phyloP scores from a whole-genome alignment of 345 rosid genomes.

The Dovyalis caffra region DNA sequence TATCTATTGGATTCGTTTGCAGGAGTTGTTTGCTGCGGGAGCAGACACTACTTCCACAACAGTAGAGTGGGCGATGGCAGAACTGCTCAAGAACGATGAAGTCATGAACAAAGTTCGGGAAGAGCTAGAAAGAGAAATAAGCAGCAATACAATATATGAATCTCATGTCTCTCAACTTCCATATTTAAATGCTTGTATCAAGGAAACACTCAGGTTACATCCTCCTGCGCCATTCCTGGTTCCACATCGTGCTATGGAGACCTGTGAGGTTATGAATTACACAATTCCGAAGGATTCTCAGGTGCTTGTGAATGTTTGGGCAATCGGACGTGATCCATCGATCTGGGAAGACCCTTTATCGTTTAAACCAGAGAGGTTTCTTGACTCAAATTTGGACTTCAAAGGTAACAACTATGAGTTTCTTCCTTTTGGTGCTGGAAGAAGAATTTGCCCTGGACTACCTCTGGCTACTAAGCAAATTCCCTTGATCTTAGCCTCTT shows the following conservation, averaged over 20 bases:
- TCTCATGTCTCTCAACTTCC: too few species aligned
- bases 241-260: slow-evolving; percentile 10
- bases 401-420: slow-evolving; percentile 11
- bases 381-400: not conserved
- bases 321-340: slow-evolving; percentile 12
- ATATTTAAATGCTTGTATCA: not conserved
- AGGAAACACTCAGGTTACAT: slow-evolving; percentile 21
- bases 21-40: not conserved
- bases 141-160: too few species aligned
- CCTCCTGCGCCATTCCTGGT: slow-evolving; percentile 17
- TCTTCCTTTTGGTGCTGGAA: slow-evolving; percentile 19
- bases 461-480: slow-evolving; percentile 9
- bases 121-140: too few species aligned
- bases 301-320: slow-evolving; percentile 19
- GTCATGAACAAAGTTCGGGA: too few species aligned
- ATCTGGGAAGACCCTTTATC: slow-evolving; percentile 17
- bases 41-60: not conserved
- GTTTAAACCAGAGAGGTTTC: slow-evolving; percentile 22
- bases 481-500: slow-evolving; percentile 7
- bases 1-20: not conserved
- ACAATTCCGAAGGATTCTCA: slow-evolving; percentile 14
- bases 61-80: too few species aligned
- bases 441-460: slow-evolving; percentile 19
- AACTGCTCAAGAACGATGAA: too few species aligned
- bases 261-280: slow-evolving; percentile 21